phyloP scores from a whole-genome alignment of 306 rosid genomes.

The Rosa multiflora region DNA sequence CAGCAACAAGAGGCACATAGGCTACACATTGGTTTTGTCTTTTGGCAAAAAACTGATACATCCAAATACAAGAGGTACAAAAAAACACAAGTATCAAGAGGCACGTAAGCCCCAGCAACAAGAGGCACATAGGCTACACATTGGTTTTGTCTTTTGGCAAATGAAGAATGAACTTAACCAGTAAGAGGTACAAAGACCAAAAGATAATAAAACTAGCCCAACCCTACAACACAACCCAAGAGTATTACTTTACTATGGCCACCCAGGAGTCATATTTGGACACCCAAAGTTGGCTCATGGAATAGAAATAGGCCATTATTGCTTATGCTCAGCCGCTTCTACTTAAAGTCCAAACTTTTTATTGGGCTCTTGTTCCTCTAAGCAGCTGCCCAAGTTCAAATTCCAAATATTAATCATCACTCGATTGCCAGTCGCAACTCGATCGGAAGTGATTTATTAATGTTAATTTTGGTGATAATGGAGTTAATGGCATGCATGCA shows the following conservation, averaged over 20 bases:
- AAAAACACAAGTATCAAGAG: too few relatives aligned
- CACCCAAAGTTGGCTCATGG: background rate
- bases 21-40: too few relatives aligned
- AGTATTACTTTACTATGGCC: background rate
- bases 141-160: background rate
- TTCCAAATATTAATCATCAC: background rate
- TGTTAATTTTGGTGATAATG: background rate
- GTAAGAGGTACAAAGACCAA: background rate
- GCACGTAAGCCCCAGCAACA: too few relatives aligned
- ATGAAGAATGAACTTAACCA: background rate
- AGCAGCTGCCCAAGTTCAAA: background rate
- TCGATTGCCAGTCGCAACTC: background rate
- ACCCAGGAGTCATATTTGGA: background rate
- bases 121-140: too few relatives aligned
- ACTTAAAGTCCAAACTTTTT: background rate
- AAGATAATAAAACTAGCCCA: background rate
- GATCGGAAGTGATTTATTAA: background rate
- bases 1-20: too few relatives aligned
- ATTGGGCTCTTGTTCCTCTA: background rate
- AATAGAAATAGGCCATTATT: background rate
- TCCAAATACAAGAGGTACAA: too few relatives aligned
- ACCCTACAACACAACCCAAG: too few relatives aligned
- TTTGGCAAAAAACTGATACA: too few relatives aligned
- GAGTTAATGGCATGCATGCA: background rate
- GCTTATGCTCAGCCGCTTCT: background rate